Base-by-base conservation (phyloP, 495 filamentous ascomycete species). In the Physcia stellaris region DNA sequence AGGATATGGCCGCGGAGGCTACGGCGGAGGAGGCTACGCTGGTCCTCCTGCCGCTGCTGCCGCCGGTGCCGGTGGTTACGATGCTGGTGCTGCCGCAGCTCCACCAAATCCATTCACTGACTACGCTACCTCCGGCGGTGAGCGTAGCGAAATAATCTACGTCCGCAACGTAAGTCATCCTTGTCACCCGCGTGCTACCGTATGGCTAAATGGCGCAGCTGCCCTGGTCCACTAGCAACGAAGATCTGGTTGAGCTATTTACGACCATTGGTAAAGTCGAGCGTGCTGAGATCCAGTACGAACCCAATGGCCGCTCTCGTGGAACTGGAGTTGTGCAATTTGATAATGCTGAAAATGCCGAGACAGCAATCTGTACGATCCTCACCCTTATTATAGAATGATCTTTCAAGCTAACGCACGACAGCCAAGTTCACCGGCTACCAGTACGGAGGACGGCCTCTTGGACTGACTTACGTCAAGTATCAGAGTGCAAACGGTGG, bases 211-310 rank as follows among this genome's bases (percentile, higher is more conserved):
- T 12, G 7, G 41, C 39, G 15, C 51, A 96, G 88, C 74, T 98
- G 40, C 90, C 90, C 4, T 98, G 90, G 90, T 95, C 88, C 23
- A 98, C 90, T 16, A 94, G 86, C 62, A 95, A 96, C 50, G 92
- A 96, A 40, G 90, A 98, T 58, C 61, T 98, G 4, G 71, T 95
- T 32, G 90, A 98, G 53, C 71, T 98, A 11, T 98, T 98, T 71
- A 86, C 79, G 21, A 98, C 90, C 4, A 96, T 98, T 54, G 90
- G 88, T 32, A 94, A 94, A 61, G 90, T 98, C 44, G 86, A 94
- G 49, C 85, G 85, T 48, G 90, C 90, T 9, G 92, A 96, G 64
- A 96, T 96, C 35, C 92, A 98, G 62, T 96, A 96, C 53, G 92
- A 96, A 53, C 81, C 83, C 6, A 94, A 92, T 53, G 88, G 90